phyloP scores from a whole-genome alignment of 1,284 basidiomycete genomes.

The Trichosporon sp. region DNA sequence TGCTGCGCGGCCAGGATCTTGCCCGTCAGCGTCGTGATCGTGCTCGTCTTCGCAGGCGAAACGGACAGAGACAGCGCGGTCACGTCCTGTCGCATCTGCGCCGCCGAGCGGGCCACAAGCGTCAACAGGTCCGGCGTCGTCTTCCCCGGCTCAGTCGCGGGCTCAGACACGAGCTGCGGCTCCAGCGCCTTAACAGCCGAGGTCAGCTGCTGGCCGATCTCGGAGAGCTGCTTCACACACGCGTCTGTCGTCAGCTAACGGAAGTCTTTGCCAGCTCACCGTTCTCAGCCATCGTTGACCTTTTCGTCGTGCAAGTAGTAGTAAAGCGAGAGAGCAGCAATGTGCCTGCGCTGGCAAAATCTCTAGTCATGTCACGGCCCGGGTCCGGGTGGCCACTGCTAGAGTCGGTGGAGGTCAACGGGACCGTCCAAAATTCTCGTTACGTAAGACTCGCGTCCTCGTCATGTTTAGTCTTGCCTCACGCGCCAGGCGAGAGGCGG shows the following conservation, averaged over 20 bases:
- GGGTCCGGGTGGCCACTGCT: neutral
- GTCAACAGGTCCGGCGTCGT: neutral
- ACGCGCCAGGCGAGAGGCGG: neutral
- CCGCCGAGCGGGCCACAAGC: neutral
- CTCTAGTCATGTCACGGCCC: neutral
- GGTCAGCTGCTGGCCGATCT: constrained; percentile 31
- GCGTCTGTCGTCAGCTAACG: constrained; percentile 10
- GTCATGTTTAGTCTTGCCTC: neutral
- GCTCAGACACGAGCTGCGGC: neutral
- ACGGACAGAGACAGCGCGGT: neutral
- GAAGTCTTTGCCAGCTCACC: neutral
- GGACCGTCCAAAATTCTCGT: neutral
- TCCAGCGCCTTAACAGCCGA: neutral
- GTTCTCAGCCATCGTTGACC: neutral
- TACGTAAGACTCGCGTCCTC: neutral
- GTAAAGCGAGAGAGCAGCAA: neutral
- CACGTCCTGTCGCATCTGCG: neutral
- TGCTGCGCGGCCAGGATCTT: neutral
- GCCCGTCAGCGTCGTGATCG: neutral
- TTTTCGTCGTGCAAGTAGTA: neutral
- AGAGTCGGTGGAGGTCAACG: neutral
- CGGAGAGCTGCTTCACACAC: constrained; percentile 26
- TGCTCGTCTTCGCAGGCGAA: neutral
- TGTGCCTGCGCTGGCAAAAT: neutral
- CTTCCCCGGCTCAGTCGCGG: neutral